Base-by-base conservation (phyloP, 495 filamentous ascomycete species). In the Chaetomium cochliodes region DNA sequence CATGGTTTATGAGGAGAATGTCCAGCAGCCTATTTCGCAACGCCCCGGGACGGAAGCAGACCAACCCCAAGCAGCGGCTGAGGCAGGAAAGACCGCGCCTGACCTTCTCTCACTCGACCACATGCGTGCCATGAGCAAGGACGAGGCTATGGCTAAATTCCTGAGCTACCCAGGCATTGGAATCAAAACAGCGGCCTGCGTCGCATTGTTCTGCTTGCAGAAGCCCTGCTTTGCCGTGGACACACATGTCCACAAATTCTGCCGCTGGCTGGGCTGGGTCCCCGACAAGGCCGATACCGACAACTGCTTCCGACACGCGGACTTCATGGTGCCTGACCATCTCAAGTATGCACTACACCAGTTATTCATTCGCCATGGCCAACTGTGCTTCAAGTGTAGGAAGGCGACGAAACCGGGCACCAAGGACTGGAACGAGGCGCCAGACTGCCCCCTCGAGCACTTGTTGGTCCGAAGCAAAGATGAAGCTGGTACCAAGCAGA, bases 281-380 rank as follows among this genome's bases (percentile, higher is more conserved):
- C 84, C 86, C 0, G 69, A 77, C 33, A 85, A 84, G 22, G 86
- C 86, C 0, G 88, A 79, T 13, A 81, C 88, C 26, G 84, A 92
- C 53, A 85, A 86, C 18, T 87, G 90, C 0, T 97, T 90, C 73
- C 82, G 82, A 23, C 94, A 98, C 71, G 84, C 88, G 39, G 92
- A 98, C 46, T 86, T 90, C 20, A 82, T 84, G 8, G 86, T 97
- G 37, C 93, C 93, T 0, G 86, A 96, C 69, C 83, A 91, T 50
- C 77, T 96, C 25, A 98, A 98, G 74, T 98, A 97, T 67, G 81
- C 87, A 3, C 83, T 98, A 5, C 94, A 98, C 74, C 86, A 92
- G 67, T 80, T 97, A 0, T 86, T 98, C 49, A 93, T 97, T 58
- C 82, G 82, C 3, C 94, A 98, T 76, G 94, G 94, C 1, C 89